Conservation (phyloP, 73 alveolate genomes). For the Paramecium primaurelia region DNA sequence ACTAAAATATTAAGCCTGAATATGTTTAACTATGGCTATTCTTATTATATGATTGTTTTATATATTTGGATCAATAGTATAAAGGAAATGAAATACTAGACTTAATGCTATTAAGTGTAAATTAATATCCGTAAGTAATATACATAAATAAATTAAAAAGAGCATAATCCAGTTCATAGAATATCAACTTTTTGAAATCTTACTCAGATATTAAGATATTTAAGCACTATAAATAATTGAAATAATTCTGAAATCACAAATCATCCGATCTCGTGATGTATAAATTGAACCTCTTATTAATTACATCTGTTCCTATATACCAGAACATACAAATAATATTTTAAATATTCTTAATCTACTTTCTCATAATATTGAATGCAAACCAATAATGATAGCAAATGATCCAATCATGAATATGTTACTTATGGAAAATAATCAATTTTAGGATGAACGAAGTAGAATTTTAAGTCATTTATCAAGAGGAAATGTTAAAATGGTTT, state of each 20-base stretch:
- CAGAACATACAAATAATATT: background rate
- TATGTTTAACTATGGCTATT: background rate
- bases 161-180: background rate
- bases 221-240: background rate
- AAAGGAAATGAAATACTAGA: background rate
- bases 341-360: background rate
- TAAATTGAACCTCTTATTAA: background rate
- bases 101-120: background rate
- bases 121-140: background rate
- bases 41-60: slow-evolving; percentile 19
- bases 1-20: background rate
- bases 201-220: background rate
- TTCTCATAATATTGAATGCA: background rate
- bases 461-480: background rate
- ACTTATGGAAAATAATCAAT: background rate
- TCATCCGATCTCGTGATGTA: background rate
- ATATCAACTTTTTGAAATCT: background rate
- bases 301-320: background rate
- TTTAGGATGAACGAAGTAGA: background rate
- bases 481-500: background rate
- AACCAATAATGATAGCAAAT: background rate
- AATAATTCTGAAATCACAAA: background rate
- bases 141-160: background rate
- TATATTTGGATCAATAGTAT: background rate
- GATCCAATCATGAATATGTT: background rate